Base-by-base conservation (phyloP, 1,284 basidiomycete species). In the Cryptococcus sp. region DNA sequence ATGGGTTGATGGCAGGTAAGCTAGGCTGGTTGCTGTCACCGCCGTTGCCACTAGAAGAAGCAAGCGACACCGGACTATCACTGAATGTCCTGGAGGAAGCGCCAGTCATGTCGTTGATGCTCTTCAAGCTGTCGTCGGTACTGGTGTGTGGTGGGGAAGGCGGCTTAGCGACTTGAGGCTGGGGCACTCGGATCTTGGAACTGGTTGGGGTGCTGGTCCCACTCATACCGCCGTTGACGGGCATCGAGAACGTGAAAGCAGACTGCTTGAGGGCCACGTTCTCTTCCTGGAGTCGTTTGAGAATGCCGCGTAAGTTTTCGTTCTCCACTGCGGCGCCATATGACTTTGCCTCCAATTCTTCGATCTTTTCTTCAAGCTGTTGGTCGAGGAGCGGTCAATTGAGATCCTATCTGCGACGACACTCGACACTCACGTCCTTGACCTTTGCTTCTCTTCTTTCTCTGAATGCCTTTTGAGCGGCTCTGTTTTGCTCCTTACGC, bases 381-480 rank as follows among this genome's bases (percentile, higher is more conserved):
- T n/a, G 11, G 10, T 2, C 49, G 3, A 45, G 68, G 57, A 66
- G 61, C 39, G 20, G 19, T 25, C 19, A 50, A 31, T 40, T 15
- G 10, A 45, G 50, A 46, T 10, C 40, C 19, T 45, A 20, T 13
- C 27, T 25, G 15, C 27, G 0, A 27, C 40, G 31, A 23, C 7
- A 25, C 3, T 8, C 15, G 20, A 15, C 20, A 71, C 77, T 71
- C 60, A 78, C 78, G 54, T 78, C 74, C 54, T 74, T 75, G 57
- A 79, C 78, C 40, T 75, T 73, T 17, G 71, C 70, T 61, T 81
- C 80, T 13, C 77, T 66, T 10, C 80, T 60, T 60, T 81, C 79
- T 16, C 80, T 62, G 70, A 81, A 81, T 0, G 78, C 78, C 59
- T 78, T 77, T 63, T 81, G 80, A 1, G 80, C 80, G 1, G 76